Conservation (phyloP, 306 rosid genomes). For the Ceratonia siliqua region DNA sequence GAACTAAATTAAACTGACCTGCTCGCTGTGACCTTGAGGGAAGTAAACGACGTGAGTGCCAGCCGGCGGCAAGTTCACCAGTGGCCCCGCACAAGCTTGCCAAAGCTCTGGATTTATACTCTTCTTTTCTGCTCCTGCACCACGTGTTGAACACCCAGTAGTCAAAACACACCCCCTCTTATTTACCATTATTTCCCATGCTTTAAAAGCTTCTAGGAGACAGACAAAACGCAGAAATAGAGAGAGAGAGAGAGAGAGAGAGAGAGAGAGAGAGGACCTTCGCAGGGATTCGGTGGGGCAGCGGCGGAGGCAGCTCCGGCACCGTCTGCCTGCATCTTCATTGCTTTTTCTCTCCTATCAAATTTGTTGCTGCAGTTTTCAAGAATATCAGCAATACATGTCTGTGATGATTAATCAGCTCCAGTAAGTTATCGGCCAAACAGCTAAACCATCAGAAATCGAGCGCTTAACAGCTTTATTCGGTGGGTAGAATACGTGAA, state of each 20-base stretch:
- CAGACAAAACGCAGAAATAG: background rate
- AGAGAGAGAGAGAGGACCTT: constrained; percentile 44
- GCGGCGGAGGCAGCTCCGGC: constrained; percentile 40
- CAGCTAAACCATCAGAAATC: background rate
- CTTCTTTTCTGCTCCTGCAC: constrained; percentile 56
- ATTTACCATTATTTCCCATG: background rate
- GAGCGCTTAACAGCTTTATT: background rate
- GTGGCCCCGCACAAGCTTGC: constrained; percentile 99
- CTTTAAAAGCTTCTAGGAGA: background rate
- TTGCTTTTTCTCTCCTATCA: constrained; percentile 31
- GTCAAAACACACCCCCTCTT: background rate
- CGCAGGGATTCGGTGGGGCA: constrained; percentile 42
- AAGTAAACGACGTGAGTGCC: constrained; percentile 90
- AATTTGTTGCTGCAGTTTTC: background rate
- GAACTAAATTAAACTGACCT: constrained; percentile 40
- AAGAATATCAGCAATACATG: background rate
- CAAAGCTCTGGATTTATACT: constrained; percentile 81
- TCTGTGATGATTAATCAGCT: background rate
- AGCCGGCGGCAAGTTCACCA: constrained; percentile 79
- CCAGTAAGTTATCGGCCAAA: background rate
- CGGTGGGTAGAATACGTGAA: background rate
- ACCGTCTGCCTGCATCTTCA: constrained; percentile 68
- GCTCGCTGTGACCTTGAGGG: constrained; percentile 97
- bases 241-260: background rate
- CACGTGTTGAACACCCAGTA: constrained; percentile 32